Percentiles rank a stretch among this genome's conserved stretches.
Conservation (phyloP, 495 filamentous ascomycete species). For the Acidiella bohemica region DNA sequence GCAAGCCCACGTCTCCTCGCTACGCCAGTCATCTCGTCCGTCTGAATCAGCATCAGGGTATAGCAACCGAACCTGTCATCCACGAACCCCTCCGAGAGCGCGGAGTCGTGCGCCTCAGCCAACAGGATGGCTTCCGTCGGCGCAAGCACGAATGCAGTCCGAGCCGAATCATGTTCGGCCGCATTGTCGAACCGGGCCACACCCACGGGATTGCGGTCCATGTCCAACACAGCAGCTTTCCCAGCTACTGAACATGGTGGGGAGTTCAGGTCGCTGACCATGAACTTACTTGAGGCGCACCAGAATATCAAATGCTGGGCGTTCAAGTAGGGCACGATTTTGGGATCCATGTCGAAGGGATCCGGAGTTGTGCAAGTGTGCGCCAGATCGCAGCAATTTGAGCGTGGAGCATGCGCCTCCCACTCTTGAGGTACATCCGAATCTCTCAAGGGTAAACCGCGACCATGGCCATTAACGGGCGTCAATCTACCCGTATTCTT, state of each 20-base stretch:
- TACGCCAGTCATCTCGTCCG: not conserved
- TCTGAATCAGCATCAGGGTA: constrained; percentile 1
- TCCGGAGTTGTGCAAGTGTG: not conserved
- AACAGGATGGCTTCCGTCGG: constrained; percentile 1
- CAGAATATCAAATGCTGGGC: not conserved
- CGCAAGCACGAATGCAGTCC: not conserved
- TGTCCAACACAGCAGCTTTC: not conserved
- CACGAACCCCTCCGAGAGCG: not conserved
- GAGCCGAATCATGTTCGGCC: not conserved
- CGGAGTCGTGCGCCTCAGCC: constrained; percentile 1
- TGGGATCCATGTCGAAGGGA: not conserved
- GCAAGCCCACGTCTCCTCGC: not conserved
- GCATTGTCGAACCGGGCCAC: not conserved
- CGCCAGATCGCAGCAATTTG: not conserved
- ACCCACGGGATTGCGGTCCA: not conserved
- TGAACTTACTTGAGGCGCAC: not conserved
- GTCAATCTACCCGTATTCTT: not conserved
- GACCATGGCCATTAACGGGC: constrained; percentile 2
- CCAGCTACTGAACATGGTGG: not conserved
- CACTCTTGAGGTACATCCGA: not conserved
- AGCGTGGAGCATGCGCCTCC: not conserved
- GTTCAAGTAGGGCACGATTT: not conserved
- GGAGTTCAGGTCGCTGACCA: not conserved
- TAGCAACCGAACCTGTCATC: not conserved
- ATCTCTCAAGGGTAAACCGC: not conserved